A percentile compares a stretch with the other conserved stretches of the same genome.
These are phyloP conservation scores for Hypoxylon intermedium DNA, from an alignment of 495 filamentous ascomycete genomes.

Conservation along the genomic window DNA sequence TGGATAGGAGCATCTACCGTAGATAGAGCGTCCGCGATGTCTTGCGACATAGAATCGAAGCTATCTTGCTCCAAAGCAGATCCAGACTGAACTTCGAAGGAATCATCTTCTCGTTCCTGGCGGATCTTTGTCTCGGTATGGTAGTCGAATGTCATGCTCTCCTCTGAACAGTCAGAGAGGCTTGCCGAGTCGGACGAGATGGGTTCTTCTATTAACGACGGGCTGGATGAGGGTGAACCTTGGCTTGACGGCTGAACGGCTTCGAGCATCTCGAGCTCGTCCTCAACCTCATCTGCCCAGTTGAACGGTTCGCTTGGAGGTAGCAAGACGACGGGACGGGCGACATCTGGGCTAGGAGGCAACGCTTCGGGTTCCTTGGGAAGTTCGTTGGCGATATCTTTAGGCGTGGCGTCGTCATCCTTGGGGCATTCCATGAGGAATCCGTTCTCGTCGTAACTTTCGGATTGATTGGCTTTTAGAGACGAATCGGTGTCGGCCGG, in stretches of 20 bases:
- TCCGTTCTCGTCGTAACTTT: constrained; percentile 19
- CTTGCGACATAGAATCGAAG: too few species aligned
- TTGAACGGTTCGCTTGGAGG: neutral
- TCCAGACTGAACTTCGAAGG: too few species aligned
- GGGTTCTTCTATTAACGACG: neutral
- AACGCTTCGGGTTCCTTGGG: neutral
- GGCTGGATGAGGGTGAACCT: neutral
- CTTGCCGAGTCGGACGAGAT: too few species aligned
- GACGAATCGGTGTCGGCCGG: neutral
- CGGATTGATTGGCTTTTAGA: neutral
- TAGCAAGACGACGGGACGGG: neutral
- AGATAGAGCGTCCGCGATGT: too few species aligned
- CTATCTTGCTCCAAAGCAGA: too few species aligned
- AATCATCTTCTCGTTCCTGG: too few species aligned
- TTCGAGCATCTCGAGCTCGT: neutral
- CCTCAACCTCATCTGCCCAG: constrained; percentile 16
- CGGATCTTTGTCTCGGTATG: too few species aligned
- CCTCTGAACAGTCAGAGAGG: too few species aligned
- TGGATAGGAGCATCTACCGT: too few species aligned
- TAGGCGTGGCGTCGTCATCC: neutral
- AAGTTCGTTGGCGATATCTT: neutral
- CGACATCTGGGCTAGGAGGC: neutral
- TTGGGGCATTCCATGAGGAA: constrained; percentile 2
- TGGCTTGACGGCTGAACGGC: neutral
- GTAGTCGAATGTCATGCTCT: too few species aligned